Base-by-base conservation (phyloP, 768 basidiomycete species). In the Trametes meyenii region DNA sequence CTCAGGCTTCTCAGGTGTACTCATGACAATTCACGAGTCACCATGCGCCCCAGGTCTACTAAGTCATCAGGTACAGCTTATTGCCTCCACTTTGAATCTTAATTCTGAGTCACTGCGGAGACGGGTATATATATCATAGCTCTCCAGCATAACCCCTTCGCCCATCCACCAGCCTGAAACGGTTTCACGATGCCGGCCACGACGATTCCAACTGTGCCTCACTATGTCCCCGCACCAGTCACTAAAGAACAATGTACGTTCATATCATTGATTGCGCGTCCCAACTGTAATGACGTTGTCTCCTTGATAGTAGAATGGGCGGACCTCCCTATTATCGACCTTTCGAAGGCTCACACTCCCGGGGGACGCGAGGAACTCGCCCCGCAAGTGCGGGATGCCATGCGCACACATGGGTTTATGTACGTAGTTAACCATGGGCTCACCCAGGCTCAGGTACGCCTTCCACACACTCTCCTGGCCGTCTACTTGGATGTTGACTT, bases 361-460 rank as follows among this genome's bases (percentile, higher is more conserved):
- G 73, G 75, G 33, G 75, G 73, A 7, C 71, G 72, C 1, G 71
- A 65, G 1, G 72, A 65, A 35, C 72, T 77, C 21, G 73, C 69
- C 6, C 58, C 58, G 1, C 61, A 74, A 49, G 71, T 71, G 10
- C 73, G 73, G 21, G 72, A 75, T 49, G 76, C 75, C 5, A 70
- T 75, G 63, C 67, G 67, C 35, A 69, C 66, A 6, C 66, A 71
- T 35, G 75, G 75, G 2, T 84, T 84, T 68, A 78, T 83, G 66
- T 83, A 81, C 60, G 77, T 79, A n/a, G 69, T 82, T 38, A 81
- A 82, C 58, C 82, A 84, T 64, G 82, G 82, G 12, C 75, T 78
- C 46, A 77, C 77, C 1, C 67, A 68, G 43, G 74, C 74, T 23
- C 74, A 79, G 71, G 83, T 79, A 40, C 13, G 62, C 60, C 40